Conservation (phyloP, 2,329 filamentous ascomycete genomes). For the Monilinia vaccinii-corymbosi region DNA sequence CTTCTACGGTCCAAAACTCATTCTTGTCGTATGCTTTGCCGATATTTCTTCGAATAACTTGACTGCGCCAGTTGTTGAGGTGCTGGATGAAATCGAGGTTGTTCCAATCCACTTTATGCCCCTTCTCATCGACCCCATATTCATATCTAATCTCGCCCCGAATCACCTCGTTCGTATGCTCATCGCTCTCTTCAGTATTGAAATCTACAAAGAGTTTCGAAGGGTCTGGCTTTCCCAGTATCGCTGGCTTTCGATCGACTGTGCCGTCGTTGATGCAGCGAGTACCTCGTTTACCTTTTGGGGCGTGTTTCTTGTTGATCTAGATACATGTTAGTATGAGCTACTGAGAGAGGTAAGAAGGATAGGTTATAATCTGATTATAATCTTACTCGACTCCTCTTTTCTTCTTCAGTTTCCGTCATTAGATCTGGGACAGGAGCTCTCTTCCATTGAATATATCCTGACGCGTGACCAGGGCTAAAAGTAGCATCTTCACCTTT, state of each 20-base stretch:
- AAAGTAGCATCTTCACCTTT: not conserved
- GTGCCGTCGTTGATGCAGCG: constrained; percentile 2
- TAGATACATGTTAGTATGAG: not conserved
- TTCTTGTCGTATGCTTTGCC: not conserved
- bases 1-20: not conserved
- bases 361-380: not conserved
- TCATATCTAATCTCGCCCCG: not conserved
- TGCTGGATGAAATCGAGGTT: not conserved
- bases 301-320: not conserved
- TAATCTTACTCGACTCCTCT: not conserved
- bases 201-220: not conserved
- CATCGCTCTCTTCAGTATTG: not conserved
- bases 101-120: not conserved
- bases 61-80: not conserved
- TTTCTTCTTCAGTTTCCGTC: not conserved
- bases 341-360: not conserved
- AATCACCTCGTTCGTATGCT: not conserved
- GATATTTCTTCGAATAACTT: not conserved
- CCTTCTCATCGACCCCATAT: not conserved
- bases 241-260: not conserved
- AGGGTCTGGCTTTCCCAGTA: not conserved
- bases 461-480: not conserved
- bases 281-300: not conserved
- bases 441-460: not conserved
- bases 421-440: not conserved